Percentiles rank a stretch among this genome's conserved stretches.
Evolutionary conservation across 2,329 filamentous ascomycete genomes (phyloP).

Genomic region (Aspergillus sp.): DNA sequence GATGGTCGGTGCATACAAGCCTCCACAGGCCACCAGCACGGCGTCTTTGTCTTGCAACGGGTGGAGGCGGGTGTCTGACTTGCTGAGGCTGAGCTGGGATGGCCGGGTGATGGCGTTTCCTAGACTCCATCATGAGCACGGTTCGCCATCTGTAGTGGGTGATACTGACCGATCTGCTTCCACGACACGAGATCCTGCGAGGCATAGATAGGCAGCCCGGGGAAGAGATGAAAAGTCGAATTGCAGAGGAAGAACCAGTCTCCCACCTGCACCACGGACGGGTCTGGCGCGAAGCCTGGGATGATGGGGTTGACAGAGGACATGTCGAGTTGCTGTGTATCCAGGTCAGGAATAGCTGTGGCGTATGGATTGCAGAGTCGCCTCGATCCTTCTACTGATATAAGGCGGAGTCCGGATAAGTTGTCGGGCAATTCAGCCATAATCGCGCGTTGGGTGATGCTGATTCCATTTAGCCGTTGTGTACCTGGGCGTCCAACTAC

Average conservation of each 20-base stretch:
- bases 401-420: no score
- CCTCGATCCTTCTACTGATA: no score
- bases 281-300: slow-evolving; percentile 18
- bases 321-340: no score
- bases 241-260: slow-evolving; percentile 48
- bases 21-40: slow-evolving; percentile 10
- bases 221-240: slow-evolving; percentile 68
- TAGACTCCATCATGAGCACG: not conserved
- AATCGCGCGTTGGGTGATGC: no score
- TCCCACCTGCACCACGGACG: slow-evolving; percentile 11
- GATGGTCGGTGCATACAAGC: slow-evolving; percentile 46
- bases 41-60: not conserved
- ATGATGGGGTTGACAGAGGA: slow-evolving; percentile 12
- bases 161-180: slow-evolving; percentile 27
- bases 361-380: no score
- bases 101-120: not conserved
- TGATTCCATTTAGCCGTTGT: no score
- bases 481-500: no score
- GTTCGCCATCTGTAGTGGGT: no score
- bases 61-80: not conserved
- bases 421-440: no score
- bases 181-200: slow-evolving; percentile 34
- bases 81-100: not conserved
- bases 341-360: no score
- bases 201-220: slow-evolving; percentile 56